A percentile compares a stretch with the other conserved stretches of the same genome.
phyloP scores from a whole-genome alignment of 2,329 filamentous ascomycete species.

The Hortaea werneckii region DNA sequence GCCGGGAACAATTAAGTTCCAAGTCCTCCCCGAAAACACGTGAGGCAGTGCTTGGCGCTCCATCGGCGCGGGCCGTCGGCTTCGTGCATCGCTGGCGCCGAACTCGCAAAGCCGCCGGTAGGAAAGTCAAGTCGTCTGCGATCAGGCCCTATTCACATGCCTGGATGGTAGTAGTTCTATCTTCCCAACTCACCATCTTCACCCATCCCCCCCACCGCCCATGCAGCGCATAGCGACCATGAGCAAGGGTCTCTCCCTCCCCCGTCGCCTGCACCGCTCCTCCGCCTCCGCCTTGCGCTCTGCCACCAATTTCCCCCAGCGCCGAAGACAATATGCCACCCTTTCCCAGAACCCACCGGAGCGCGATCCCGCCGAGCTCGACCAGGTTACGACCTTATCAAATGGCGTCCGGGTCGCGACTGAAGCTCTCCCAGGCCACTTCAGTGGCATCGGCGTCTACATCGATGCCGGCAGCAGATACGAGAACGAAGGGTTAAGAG shows the following conservation, averaged over 20 bases:
- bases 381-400: slow-evolving; percentile 74
- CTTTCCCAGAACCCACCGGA: slow-evolving; percentile 11
- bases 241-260: slow-evolving; percentile 21
- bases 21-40: too few species aligned
- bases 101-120: too few species aligned
- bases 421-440: slow-evolving; percentile 86
- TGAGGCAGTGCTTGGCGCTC: too few species aligned
- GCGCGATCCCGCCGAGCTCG: slow-evolving; percentile 75
- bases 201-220: too few species aligned
- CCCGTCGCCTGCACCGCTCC: slow-evolving; percentile 16
- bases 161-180: too few species aligned
- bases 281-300: slow-evolving; percentile 9
- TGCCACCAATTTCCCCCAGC: slow-evolving; percentile 4
- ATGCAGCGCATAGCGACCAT: slow-evolving; percentile 9
- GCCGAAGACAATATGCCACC: slow-evolving; percentile 17
- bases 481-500: slow-evolving; percentile 73
- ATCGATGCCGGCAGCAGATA: slow-evolving; percentile 91
- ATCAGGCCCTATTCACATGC: too few species aligned
- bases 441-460: slow-evolving; percentile 91
- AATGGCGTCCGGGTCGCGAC: slow-evolving; percentile 94
- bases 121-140: too few species aligned
- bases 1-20: too few species aligned
- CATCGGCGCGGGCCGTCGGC: too few species aligned
- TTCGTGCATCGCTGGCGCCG: too few species aligned
- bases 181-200: too few species aligned